Percentiles rank a stretch among this genome's conserved stretches.
Evolutionary conservation across 768 basidiomycete species (phyloP).

Genomic region (Tylopilus plumbeoviolaceoides): DNA sequence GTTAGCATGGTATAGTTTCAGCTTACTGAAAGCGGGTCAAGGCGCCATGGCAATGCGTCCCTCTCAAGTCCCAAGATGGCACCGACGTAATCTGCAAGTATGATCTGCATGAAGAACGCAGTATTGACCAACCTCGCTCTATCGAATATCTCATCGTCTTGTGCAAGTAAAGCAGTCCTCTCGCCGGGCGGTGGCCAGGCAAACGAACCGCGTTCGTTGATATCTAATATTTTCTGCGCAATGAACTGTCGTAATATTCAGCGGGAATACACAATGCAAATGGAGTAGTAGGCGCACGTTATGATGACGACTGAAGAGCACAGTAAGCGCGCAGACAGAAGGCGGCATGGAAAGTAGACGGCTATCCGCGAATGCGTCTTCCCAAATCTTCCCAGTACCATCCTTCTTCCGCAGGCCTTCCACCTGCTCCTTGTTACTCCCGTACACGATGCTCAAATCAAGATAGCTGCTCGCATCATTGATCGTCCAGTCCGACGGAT

Average conservation of each 20-base stretch:
- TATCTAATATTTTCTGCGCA: constrained; percentile 58
- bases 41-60: constrained; percentile 61
- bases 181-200: constrained; percentile 15
- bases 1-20: neutral
- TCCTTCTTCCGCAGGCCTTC: constrained; percentile 54
- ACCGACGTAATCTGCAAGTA: constrained; percentile 71
- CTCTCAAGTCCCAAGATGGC: constrained; percentile 66
- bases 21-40: constrained; percentile 60
- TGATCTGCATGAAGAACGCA: constrained; percentile 65
- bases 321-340: constrained; percentile 58
- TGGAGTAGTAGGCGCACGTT: constrained; percentile 44
- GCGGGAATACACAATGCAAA: neutral
- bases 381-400: constrained; percentile 62
- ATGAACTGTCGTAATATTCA: constrained; percentile 48
- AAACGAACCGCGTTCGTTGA: constrained; percentile 63
- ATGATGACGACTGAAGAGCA: constrained; percentile 70
- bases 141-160: constrained; percentile 78
- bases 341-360: constrained; percentile 73
- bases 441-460: constrained; percentile 73
- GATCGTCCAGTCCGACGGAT: constrained; percentile 42
- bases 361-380: constrained; percentile 67
- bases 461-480: constrained; percentile 73
- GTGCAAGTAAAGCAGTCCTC: constrained; percentile 30
- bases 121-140: constrained; percentile 71
- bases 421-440: constrained; percentile 46